A percentile compares a stretch with the other conserved stretches of the same genome.
These are phyloP conservation scores for Cryptosporidium meleagridis DNA, from an alignment of 169 alveolate species.

Conservation along the genomic window DNA sequence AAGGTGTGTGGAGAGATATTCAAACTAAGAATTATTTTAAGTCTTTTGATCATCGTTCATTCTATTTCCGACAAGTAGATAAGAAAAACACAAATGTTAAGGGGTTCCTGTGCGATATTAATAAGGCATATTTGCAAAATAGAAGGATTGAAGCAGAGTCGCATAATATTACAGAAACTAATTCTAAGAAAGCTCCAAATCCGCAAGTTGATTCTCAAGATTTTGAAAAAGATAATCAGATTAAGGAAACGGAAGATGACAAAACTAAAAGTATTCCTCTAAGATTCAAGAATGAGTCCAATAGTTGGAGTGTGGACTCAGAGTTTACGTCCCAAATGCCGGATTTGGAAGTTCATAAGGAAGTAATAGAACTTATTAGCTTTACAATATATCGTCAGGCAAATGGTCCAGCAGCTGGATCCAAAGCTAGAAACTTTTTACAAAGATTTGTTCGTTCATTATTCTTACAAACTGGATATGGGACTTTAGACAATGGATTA, in stretches of 20 bases:
- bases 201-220: background rate
- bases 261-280: constrained; percentile 1
- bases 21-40: constrained; percentile 84
- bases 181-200: background rate
- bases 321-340: constrained; percentile 78
- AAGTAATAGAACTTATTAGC: constrained; percentile 67
- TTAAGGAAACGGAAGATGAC: background rate
- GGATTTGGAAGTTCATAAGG: constrained; percentile 74
- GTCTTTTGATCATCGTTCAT: constrained; percentile 85
- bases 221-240: background rate
- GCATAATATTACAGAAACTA: background rate
- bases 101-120: constrained; percentile 77
- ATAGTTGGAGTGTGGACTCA: constrained; percentile 80
- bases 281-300: constrained; percentile 75
- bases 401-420: constrained; percentile 71
- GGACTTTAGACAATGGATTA: constrained; percentile 23
- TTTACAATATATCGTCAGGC: constrained; percentile 73
- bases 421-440: constrained; percentile 66
- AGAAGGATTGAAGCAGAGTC: constrained; percentile 42
- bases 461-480: constrained; percentile 29
- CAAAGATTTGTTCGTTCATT: constrained; percentile 57
- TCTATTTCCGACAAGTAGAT: constrained; percentile 84
- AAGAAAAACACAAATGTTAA: constrained; percentile 81
- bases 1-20: constrained; percentile 81
- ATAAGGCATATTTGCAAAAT: constrained; percentile 73